Percentiles rank a stretch among this genome's conserved stretches.
Conservation (phyloP, 768 basidiomycete genomes). For the Collybia mongolica region DNA sequence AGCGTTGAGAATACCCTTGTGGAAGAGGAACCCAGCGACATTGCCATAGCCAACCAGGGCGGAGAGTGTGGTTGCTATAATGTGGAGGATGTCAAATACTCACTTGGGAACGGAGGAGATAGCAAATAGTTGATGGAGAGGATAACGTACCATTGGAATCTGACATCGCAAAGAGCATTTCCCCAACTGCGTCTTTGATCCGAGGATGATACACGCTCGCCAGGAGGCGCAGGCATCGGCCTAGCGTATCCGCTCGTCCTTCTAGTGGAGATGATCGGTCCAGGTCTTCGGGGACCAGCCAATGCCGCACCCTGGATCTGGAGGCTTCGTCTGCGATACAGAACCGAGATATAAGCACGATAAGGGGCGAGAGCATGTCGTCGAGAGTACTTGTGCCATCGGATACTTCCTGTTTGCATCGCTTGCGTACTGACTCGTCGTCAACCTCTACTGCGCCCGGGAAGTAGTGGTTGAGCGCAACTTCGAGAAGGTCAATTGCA, state of each 20-base stretch:
- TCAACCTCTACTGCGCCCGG: conserved; percentile 66
- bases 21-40: conserved; percentile 91
- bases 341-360: conserved; percentile 71
- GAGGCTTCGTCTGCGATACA: conserved; percentile 62
- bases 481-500: conserved; percentile 67
- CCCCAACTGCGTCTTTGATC: conserved; percentile 77
- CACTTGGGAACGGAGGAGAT: neutral
- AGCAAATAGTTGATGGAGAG: neutral
- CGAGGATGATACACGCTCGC: conserved; percentile 69
- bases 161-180: conserved; percentile 83
- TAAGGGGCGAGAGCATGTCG: conserved; percentile 74
- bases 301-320: conserved; percentile 55
- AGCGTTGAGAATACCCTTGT: conserved; percentile 77
- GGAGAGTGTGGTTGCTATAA: conserved; percentile 63
- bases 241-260: conserved; percentile 68
- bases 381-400: conserved; percentile 59
- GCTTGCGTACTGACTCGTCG: conserved; percentile 55
- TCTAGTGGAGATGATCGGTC: conserved; percentile 83
- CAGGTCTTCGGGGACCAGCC: conserved; percentile 73
- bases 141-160: conserved; percentile 59
- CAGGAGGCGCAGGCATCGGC: conserved; percentile 77
- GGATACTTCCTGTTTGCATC: conserved; percentile 39
- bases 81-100: conserved; percentile 1
- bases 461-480: conserved; percentile 58
- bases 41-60: conserved; percentile 91